Evolutionary conservation across 2,329 filamentous ascomycete genomes (phyloP), one percentile per base, ranked within the genome.

Genomic region (Penicillium sp.): DNA sequence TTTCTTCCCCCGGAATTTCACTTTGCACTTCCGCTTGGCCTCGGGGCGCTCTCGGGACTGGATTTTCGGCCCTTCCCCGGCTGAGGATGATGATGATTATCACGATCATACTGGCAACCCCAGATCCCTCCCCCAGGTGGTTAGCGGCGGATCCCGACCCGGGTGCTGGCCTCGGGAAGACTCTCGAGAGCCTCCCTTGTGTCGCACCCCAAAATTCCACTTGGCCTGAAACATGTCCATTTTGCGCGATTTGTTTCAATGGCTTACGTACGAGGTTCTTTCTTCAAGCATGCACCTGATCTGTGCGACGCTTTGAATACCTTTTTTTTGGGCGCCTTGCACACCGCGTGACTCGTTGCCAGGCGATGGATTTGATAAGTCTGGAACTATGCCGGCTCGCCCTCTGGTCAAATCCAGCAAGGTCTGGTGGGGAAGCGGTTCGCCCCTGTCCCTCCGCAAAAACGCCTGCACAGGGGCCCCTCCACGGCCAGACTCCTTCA

Each of bases 101-200:
- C 34, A 42, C 27, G 3, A 49, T 51, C 46, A 24, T 27, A 24
- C 33, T 42, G 46, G 9, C 43, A 51, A 61, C 58, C 60, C 60
- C 59, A 62, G 60, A 60, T 59, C 50, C 54, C 56, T 52, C 53
- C 53, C 54, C 41, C 58, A 55, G 59, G 47, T 52, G 52, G 43
- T 51, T 58, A 56, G 60, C 51, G 59, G 60, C 53, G 59, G 60
- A 63, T 62, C 55, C 60, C 60, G 60, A 60, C 51, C 55, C 59
- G 60, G 52, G 49, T 46, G 47, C n/a, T 51, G 52, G 53, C 45
- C 54, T 59, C 55, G 57, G 58, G 54, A 57, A 26, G 18, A 39
- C 17, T 12, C 15, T 9, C 12, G 15, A 34, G 55, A 54, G 40
- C 17, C 43, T 49, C 41, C 46, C 17, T 39, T 48, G 39, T 29